phyloP scores from a whole-genome alignment of 345 rosid genomes.

The Mercurialis annua region DNA sequence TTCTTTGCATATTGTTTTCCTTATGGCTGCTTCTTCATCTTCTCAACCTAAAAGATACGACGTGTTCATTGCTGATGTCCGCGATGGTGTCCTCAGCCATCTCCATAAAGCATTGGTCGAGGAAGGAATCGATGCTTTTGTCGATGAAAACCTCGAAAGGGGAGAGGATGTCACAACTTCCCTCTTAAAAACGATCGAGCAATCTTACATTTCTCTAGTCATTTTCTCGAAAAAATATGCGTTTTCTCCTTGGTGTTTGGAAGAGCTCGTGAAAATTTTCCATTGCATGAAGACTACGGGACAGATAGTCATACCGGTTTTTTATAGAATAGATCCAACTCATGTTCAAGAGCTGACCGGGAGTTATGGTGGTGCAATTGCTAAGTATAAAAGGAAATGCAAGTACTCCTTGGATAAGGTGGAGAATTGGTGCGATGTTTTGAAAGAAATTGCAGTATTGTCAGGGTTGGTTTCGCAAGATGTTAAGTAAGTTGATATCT shows the following conservation, averaged over 20 bases:
- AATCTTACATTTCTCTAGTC: not conserved
- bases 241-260: no score
- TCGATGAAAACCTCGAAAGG: not conserved
- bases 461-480: not conserved
- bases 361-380: not conserved
- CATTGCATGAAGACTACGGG: not conserved
- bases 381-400: not conserved
- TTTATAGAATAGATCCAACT: not conserved
- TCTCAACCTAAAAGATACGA: not conserved
- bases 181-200: not conserved
- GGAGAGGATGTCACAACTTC: not conserved
- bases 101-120: not conserved
- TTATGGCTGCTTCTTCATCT: not conserved
- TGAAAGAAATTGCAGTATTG: not conserved
- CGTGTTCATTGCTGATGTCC: not conserved
- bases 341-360: not conserved
- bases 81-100: not conserved
- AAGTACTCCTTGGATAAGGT: not conserved
- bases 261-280: not conserved
- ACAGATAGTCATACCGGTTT: not conserved
- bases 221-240: not conserved
- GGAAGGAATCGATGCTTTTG: not conserved
- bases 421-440: not conserved
- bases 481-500: not conserved
- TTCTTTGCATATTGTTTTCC: no score